Conservation (phyloP, 352 stramenopile species). For the Pythium plurisporium region DNA sequence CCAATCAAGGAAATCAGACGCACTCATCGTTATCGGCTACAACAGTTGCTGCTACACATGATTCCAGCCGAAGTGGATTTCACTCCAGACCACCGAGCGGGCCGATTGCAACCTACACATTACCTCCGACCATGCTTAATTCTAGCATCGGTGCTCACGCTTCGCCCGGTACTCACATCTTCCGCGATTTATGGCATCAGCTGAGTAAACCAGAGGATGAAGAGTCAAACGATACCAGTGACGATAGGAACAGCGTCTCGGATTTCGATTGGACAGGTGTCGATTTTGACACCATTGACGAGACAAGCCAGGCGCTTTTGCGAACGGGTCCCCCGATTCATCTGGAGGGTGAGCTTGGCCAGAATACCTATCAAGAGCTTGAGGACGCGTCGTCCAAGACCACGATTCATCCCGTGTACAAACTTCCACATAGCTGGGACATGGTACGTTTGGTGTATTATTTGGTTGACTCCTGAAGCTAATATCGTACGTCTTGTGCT, state of each 20-base stretch:
- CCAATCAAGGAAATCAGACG: neutral
- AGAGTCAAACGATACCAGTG: constrained; percentile 11
- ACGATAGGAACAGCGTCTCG: constrained; percentile 29
- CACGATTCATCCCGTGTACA: constrained; percentile 10
- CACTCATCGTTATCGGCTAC: neutral
- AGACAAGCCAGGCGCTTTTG: constrained; percentile 59
- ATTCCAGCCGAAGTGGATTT: neutral
- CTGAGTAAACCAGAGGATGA: constrained; percentile 65
- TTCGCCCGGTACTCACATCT: constrained; percentile 35
- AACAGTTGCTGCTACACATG: neutral
- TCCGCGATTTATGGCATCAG: constrained; percentile 77
- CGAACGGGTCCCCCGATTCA: constrained; percentile 43
- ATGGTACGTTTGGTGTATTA: constrained; percentile 2
- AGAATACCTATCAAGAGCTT: neutral
- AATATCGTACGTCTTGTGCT: neutral
- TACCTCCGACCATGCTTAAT: constrained; percentile 4
- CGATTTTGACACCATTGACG: constrained; percentile 43
- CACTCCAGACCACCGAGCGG: neutral
- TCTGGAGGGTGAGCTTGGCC: constrained; percentile 14
- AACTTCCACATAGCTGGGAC: neutral
- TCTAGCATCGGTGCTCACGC: constrained; percentile 1
- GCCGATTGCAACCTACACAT: neutral
- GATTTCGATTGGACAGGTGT: constrained; percentile 39
- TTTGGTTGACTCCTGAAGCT: too few relatives aligned
- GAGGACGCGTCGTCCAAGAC: neutral